phyloP scores from a whole-genome alignment of 768 basidiomycete species.

The Tremella fuciformis region DNA sequence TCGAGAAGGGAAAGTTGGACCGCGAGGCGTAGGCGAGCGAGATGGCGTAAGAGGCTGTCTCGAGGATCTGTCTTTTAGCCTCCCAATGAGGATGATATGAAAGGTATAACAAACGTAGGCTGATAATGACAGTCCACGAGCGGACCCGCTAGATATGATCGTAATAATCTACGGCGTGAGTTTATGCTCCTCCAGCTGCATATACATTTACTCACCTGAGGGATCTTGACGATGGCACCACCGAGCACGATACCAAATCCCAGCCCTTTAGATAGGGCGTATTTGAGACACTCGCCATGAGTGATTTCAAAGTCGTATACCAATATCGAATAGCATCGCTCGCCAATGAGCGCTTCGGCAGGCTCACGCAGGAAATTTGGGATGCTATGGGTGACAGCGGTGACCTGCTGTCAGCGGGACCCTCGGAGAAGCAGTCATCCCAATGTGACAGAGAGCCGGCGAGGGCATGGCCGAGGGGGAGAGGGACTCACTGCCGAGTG shows the following conservation, averaged over 20 bases:
- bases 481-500: constrained; percentile 18
- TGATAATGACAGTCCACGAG: constrained; percentile 78
- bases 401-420: constrained; percentile 26
- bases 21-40: constrained; percentile 81
- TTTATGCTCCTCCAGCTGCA: constrained; percentile 1
- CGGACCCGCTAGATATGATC: constrained; percentile 58
- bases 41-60: constrained; percentile 86
- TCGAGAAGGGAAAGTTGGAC: constrained; percentile 87
- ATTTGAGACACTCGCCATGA: constrained; percentile 82
- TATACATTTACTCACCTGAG: constrained; percentile 62
- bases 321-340: constrained; percentile 88
- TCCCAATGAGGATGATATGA: neutral
- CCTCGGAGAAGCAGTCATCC: too few relatives aligned
- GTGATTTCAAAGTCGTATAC: constrained; percentile 76
- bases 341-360: constrained; percentile 74
- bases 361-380: constrained; percentile 80
- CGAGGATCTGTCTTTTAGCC: constrained; percentile 57
- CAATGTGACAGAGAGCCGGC: too few relatives aligned
- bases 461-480: neutral
- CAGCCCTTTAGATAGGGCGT: constrained; percentile 84
- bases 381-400: constrained; percentile 68
- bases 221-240: constrained; percentile 92
- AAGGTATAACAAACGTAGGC: constrained; percentile 60
- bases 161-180: constrained; percentile 35
- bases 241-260: constrained; percentile 87